Evolutionary conservation across 1,284 basidiomycete genomes (phyloP), one percentile per base, ranked within the genome.

Genomic region (Trichosporon asahii): DNA sequence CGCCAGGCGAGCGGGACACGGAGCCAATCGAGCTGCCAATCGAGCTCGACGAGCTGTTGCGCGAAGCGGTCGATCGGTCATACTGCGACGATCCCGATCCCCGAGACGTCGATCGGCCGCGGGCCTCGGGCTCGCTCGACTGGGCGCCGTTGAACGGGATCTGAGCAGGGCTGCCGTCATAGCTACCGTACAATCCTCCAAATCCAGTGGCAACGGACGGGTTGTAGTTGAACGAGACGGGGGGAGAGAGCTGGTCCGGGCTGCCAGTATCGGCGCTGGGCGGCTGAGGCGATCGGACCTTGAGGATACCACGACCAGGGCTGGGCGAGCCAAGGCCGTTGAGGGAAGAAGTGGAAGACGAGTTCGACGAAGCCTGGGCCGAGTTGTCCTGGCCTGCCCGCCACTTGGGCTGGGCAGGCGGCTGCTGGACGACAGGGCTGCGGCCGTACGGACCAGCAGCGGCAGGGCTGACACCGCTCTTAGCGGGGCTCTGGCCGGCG

Each of bases 191-290:
- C 81, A 82, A 79, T 27, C 79, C 79, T 46, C 83, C 83, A 40
- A 83, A 79, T 74, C 83, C 83, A 4, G 83, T 84, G 2, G 83
- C 83, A 12, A 79, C 79, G 1, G 83, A 84, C 1, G 82, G 82
- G 67, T 79, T 84, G 74, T 82, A 84, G 73, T 83, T 83, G 79
- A 84, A 84, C 57, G 79, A 76, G 8, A 75, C 76, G 0, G 79
- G 76, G 3, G 72, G 72, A 27, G 73, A 73, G 37, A 78, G 76
- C 5, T 74, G 74, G 61, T 75, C 74, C 6, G 73, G 70, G n/a
- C 53, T 35, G 40, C 61, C 61, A 8, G 65, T 18, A 65, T 55
- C 0, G 40, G 53, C 66, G 61, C 60, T 55, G 29, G 76, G 74
- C 4, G 80, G 77, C 57, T 61, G 57, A 3, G 57, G 57, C 25